These are phyloP conservation scores for Boletus sensibilis DNA, from an alignment of 768 basidiomycete species.

Conservation along the genomic window DNA sequence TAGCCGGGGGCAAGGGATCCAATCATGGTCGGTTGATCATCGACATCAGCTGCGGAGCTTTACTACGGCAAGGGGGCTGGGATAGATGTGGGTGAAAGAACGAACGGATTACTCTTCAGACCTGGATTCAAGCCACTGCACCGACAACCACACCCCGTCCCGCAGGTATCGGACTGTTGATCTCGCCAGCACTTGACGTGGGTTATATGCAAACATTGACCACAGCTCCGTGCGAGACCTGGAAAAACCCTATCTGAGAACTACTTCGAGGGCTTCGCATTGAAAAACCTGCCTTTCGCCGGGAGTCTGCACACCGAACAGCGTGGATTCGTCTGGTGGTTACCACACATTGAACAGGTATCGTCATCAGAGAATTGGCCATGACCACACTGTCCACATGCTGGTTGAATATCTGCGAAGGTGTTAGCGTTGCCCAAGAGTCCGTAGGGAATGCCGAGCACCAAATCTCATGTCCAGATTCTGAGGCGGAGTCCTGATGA, in stretches of 20 bases:
- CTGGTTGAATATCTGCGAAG: constrained; percentile 44
- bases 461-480: constrained; percentile 39
- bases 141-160: constrained; percentile 67
- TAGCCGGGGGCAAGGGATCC: not conserved
- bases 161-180: constrained; percentile 48
- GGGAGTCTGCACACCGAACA: constrained; percentile 79
- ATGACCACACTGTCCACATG: constrained; percentile 46
- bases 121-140: constrained; percentile 36
- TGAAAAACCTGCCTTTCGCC: constrained; percentile 55
- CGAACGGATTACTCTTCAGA: constrained; percentile 2
- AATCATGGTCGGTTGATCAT: not conserved
- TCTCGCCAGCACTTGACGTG: constrained; percentile 64
- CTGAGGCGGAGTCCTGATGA: constrained; percentile 22
- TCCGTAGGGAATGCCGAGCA: not conserved
- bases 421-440: constrained; percentile 3
- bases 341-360: constrained; percentile 45
- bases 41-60: not conserved
- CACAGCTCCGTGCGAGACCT: constrained; percentile 65
- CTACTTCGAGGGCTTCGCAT: not conserved
- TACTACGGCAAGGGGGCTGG: constrained; percentile 1
- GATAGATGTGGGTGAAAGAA: constrained; percentile 11
- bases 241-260: not conserved
- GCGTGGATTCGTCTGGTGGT: constrained; percentile 42
- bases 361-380: constrained; percentile 34
- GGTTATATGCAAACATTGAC: constrained; percentile 60